Conservation (phyloP, 2,329 filamentous ascomycete genomes). For the Xylariaceae sp. region DNA sequence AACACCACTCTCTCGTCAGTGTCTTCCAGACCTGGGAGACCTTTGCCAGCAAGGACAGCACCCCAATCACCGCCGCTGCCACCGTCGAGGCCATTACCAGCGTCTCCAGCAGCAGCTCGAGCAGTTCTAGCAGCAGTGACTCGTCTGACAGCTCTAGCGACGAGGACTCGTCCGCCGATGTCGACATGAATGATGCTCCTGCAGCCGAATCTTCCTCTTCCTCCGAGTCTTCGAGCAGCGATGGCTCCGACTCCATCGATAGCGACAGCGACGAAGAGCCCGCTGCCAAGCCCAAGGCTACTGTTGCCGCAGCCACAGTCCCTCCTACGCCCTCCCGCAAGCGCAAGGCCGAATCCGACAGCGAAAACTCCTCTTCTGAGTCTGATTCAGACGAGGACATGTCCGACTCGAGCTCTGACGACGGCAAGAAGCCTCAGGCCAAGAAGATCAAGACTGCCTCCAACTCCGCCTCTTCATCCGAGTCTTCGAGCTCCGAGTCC, state of each 20-base stretch:
- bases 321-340: conserved; percentile 44
- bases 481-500: conserved; percentile 32
- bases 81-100: conserved; percentile 26
- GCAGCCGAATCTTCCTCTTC: conserved; percentile 26
- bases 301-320: conserved; percentile 24
- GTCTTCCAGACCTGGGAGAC: conserved; percentile 53
- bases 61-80: conserved; percentile 26
- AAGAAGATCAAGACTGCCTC: conserved; percentile 46
- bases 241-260: conserved; percentile 35
- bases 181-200: conserved; percentile 48
- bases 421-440: conserved; percentile 39
- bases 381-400: conserved; percentile 39
- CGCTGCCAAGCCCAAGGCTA: conserved; percentile 17
- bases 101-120: conserved; percentile 32
- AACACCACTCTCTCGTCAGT: conserved; percentile 44
- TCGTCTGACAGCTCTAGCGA: conserved; percentile 30
- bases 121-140: conserved; percentile 6
- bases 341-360: conserved; percentile 48
- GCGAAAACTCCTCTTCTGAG: conserved; percentile 37
- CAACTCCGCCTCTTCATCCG: conserved; percentile 37
- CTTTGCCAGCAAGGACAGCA: conserved; percentile 33
- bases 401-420: conserved; percentile 37
- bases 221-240: conserved; percentile 30
- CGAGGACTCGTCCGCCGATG: conserved; percentile 35
- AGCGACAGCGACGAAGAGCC: conserved; percentile 37